Evolutionary conservation across 805 yeast genomes (phyloP).

Genomic region (Barnettozyma pratensis): DNA sequence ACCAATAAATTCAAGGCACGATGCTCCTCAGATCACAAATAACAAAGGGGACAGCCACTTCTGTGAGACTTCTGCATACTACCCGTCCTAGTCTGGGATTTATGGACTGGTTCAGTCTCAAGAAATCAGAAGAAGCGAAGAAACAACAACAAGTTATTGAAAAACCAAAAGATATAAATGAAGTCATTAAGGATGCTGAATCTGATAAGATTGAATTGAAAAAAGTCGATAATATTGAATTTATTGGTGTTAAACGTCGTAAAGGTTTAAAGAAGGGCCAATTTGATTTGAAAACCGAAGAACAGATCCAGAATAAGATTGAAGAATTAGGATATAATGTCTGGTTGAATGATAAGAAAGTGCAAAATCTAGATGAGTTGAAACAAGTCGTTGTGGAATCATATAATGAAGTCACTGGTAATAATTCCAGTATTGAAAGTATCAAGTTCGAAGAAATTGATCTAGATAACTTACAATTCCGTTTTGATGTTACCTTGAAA

Average conservation of each 20-base stretch:
- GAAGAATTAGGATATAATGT: slow-evolving; percentile 8
- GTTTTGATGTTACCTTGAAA: slow-evolving; percentile 30
- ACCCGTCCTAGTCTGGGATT: slow-evolving; percentile 25
- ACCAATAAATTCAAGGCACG: background rate
- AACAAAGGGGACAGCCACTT: background rate
- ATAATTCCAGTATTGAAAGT: background rate
- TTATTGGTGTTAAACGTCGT: slow-evolving; percentile 18
- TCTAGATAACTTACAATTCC: slow-evolving; percentile 26
- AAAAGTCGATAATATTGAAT: slow-evolving; percentile 22
- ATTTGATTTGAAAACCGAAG: slow-evolving; percentile 7
- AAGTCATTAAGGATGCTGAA: slow-evolving; percentile 33
- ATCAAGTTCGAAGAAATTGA: slow-evolving; percentile 12
- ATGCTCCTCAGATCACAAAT: slow-evolving; percentile 6
- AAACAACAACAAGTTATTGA: slow-evolving; percentile 14
- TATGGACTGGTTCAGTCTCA: slow-evolving; percentile 36
- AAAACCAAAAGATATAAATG: slow-evolving; percentile 21
- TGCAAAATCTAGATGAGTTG: slow-evolving; percentile 22
- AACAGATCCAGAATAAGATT: slow-evolving; percentile 1
- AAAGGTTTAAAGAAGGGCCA: slow-evolving; percentile 10
- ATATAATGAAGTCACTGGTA: slow-evolving; percentile 13
- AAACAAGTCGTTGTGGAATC: slow-evolving; percentile 19
- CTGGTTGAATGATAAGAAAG: slow-evolving; percentile 30
- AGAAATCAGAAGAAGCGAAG: slow-evolving; percentile 23
- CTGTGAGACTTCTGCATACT: slow-evolving; percentile 22
- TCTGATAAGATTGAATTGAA: slow-evolving; percentile 22